Conservation (phyloP, 1,284 basidiomycete species). For the Austroboletus niveus region DNA sequence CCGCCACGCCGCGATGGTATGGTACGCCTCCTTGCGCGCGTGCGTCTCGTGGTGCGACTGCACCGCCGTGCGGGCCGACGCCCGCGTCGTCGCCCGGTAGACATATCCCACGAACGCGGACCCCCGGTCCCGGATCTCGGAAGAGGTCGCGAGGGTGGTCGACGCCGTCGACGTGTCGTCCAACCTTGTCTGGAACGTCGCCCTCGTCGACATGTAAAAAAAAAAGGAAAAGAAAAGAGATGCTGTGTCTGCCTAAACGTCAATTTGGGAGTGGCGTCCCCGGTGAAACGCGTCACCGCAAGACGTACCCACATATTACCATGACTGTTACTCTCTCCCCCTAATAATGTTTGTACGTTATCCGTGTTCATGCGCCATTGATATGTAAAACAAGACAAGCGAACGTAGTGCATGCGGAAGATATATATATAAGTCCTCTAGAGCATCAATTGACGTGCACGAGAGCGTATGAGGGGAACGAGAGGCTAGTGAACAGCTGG, state of each 20-base stretch:
- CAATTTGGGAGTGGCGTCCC: too few species aligned
- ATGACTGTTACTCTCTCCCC: too few species aligned
- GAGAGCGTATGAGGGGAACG: conserved; percentile 8
- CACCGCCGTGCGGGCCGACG: conserved; percentile 46
- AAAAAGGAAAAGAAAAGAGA: too few species aligned
- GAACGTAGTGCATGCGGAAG: neutral
- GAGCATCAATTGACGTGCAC: conserved; percentile 14
- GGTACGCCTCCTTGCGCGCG: conserved; percentile 34
- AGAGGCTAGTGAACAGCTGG: conserved; percentile 10
- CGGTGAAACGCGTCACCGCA: too few species aligned
- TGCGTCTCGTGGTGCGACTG: conserved; percentile 45
- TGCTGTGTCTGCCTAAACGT: too few species aligned
- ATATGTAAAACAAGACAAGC: too few species aligned
- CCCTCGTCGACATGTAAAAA: neutral
- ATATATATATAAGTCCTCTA: conserved; percentile 4
- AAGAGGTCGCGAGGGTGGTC: conserved; percentile 51
- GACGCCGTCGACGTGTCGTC: neutral
- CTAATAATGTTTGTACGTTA: too few species aligned
- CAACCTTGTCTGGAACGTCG: neutral
- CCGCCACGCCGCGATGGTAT: conserved; percentile 74
- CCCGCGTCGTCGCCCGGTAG: conserved; percentile 49
- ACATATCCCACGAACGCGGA: conserved; percentile 66
- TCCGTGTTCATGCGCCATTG: neutral
- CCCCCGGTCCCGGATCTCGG: conserved; percentile 68
- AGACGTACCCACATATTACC: too few species aligned